Percentiles rank a stretch among this genome's conserved stretches.
phyloP scores from a whole-genome alignment of 2,329 filamentous ascomycete species.

The Fusarium nanum region DNA sequence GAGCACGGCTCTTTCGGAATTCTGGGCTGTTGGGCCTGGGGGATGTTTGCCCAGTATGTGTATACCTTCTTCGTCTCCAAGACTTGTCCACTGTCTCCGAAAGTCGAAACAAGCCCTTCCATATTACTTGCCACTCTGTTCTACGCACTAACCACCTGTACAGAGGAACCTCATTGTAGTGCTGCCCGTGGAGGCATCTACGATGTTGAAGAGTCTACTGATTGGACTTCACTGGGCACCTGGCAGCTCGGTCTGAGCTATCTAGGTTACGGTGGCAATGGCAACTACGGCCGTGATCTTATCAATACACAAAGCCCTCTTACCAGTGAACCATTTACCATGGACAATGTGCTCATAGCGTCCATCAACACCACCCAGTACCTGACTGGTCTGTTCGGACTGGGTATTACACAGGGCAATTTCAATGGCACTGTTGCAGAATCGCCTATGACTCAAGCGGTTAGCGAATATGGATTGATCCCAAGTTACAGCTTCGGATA shows the following conservation, averaged over 20 bases:
- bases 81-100: not conserved
- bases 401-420: slow-evolving; percentile 66
- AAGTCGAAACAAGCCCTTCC: not conserved
- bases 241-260: slow-evolving; percentile 71
- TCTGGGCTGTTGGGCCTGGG: slow-evolving; percentile 72
- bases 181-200: slow-evolving; percentile 70
- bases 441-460: slow-evolving; percentile 66
- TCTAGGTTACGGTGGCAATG: slow-evolving; percentile 69
- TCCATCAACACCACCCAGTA: slow-evolving; percentile 67
- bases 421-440: slow-evolving; percentile 63
- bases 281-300: slow-evolving; percentile 70
- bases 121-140: not conserved
- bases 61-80: not conserved
- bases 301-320: slow-evolving; percentile 57
- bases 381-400: slow-evolving; percentile 66
- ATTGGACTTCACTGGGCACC: slow-evolving; percentile 69
- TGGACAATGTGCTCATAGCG: slow-evolving; percentile 61
- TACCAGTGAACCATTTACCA: slow-evolving; percentile 52
- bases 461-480: slow-evolving; percentile 69
- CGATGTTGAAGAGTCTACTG: slow-evolving; percentile 62
- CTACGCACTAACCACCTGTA: slow-evolving; percentile 35
- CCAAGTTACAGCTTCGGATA: slow-evolving; percentile 81
- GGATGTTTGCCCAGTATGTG: slow-evolving; percentile 65
- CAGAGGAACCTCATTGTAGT: slow-evolving; percentile 64
- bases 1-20: slow-evolving; percentile 77